These are phyloP conservation scores for Torrubiellomyces zombiae DNA, from an alignment of 2,329 filamentous ascomycete genomes.

Conservation along the genomic window DNA sequence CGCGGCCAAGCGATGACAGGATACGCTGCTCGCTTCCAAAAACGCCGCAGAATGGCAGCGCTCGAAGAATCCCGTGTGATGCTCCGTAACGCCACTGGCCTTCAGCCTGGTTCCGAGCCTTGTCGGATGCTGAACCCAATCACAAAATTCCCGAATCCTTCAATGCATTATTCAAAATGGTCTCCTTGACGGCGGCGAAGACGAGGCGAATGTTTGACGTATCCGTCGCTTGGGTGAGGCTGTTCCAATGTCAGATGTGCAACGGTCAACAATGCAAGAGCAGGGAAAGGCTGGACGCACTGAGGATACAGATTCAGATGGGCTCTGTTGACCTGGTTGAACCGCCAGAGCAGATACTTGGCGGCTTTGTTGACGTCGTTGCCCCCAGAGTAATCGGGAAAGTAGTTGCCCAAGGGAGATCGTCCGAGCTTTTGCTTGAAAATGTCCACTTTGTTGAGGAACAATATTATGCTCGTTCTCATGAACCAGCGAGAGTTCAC, in stretches of 20 bases:
- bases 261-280: neutral
- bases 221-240: slow-evolving; percentile 94
- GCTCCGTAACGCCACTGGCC: slow-evolving; percentile 9
- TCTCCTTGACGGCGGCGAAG: slow-evolving; percentile 97
- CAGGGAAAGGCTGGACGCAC: slow-evolving; percentile 34
- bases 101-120: slow-evolving; percentile 1
- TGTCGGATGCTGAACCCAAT: slow-evolving; percentile 15
- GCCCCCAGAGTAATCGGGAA: slow-evolving; percentile 92
- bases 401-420: slow-evolving; percentile 86
- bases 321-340: slow-evolving; percentile 94
- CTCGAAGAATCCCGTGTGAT: slow-evolving; percentile 6
- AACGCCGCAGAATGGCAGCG: too few relatives aligned
- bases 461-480: slow-evolving; percentile 94
- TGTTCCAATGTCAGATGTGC: slow-evolving; percentile 18
- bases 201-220: slow-evolving; percentile 96
- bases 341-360: slow-evolving; percentile 94
- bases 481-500: slow-evolving; percentile 99
- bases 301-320: slow-evolving; percentile 96
- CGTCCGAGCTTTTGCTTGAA: slow-evolving; percentile 88
- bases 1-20: too few relatives aligned
- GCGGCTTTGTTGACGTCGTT: slow-evolving; percentile 97
- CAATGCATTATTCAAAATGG: slow-evolving; percentile 92
- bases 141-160: slow-evolving; percentile 94
- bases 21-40: too few relatives aligned
- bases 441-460: slow-evolving; percentile 96